Conservation (phyloP, 495 filamentous ascomycete species). For the Letharia columbiana region DNA sequence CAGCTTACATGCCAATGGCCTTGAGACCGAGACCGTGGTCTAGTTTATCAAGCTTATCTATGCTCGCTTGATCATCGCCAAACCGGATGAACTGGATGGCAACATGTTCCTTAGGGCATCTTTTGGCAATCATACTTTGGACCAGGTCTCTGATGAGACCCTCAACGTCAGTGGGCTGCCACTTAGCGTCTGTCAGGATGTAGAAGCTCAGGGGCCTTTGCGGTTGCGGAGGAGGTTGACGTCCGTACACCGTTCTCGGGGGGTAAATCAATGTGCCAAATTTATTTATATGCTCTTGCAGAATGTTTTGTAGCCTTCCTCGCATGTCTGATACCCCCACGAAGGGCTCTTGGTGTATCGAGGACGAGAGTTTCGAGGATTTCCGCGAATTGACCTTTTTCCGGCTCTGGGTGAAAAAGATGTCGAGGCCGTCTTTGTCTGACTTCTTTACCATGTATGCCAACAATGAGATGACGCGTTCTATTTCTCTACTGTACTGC, state of each 20-base stretch:
- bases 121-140: constrained; percentile 23
- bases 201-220: constrained; percentile 31
- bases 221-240: constrained; percentile 9
- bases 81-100: constrained; percentile 39
- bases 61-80: constrained; percentile 29
- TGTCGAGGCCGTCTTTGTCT: constrained; percentile 31
- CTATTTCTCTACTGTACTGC: constrained; percentile 25
- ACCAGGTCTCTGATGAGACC: constrained; percentile 27
- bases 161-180: constrained; percentile 25
- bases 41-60: constrained; percentile 26
- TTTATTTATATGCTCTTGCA: constrained; percentile 11
- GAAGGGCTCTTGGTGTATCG: not conserved
- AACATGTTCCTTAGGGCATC: constrained; percentile 16
- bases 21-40: constrained; percentile 25
- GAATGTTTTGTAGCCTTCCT: constrained; percentile 5
- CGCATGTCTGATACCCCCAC: constrained; percentile 19
- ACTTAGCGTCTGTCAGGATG: constrained; percentile 36
- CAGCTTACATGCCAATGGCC: constrained; percentile 5
- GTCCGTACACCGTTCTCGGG: not conserved
- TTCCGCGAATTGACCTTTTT: not conserved
- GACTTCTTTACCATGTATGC: constrained; percentile 30
- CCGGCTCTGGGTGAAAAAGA: constrained; percentile 28
- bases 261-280: constrained; percentile 24
- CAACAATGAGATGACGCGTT: constrained; percentile 25
- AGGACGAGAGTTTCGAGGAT: not conserved